These are phyloP conservation scores for Venturia effusa DNA, from an alignment of 2,329 filamentous ascomycete genomes.

Conservation along the genomic window DNA sequence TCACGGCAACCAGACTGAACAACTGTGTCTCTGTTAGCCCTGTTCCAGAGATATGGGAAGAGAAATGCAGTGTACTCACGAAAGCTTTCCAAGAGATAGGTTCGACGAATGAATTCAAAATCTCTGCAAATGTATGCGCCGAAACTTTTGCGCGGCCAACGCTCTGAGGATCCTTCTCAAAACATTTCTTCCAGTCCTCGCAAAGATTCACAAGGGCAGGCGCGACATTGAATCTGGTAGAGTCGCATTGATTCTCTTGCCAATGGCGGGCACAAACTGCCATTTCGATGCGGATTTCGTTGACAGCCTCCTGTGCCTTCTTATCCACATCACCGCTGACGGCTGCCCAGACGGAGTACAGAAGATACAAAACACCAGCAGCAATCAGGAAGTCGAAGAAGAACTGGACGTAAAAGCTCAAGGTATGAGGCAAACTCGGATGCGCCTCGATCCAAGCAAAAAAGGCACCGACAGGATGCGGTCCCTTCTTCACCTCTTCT, in stretches of 20 bases:
- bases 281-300: constrained; percentile 62
- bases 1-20: constrained; percentile 37
- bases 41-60: not conserved
- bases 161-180: constrained; percentile 68
- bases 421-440: constrained; percentile 52
- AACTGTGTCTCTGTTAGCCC: constrained; percentile 26
- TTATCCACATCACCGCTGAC: constrained; percentile 66
- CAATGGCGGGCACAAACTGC: constrained; percentile 63
- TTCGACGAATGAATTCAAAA: constrained; percentile 89
- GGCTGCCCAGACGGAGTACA: constrained; percentile 58
- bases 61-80: constrained; percentile 30
- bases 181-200: constrained; percentile 74
- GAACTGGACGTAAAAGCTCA: constrained; percentile 57
- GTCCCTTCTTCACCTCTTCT: not conserved
- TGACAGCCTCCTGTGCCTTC: constrained; percentile 57
- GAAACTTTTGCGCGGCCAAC: constrained; percentile 72
- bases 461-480: constrained; percentile 28
- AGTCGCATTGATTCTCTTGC: constrained; percentile 62
- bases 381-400: constrained; percentile 38
- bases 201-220: constrained; percentile 68
- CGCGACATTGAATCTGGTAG: constrained; percentile 41
- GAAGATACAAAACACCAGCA: constrained; percentile 46
- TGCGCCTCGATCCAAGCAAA: constrained; percentile 54
- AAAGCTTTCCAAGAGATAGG: constrained; percentile 79
- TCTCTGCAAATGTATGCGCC: constrained; percentile 79